Evolutionary conservation across 1,284 basidiomycete species (phyloP).

Genomic region (Puccinia brachypodii): DNA sequence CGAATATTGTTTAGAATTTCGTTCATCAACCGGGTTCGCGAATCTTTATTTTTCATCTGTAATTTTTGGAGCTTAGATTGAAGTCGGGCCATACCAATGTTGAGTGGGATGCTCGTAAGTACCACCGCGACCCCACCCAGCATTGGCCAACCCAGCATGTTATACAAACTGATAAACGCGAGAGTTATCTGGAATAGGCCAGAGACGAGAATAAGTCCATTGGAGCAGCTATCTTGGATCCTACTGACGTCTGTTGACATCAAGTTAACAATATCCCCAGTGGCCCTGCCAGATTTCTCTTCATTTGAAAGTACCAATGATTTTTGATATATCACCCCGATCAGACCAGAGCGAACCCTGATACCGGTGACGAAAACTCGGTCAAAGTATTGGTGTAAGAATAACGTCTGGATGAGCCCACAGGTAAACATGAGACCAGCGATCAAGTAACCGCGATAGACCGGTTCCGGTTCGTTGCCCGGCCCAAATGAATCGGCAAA

Average conservation of each 20-base stretch:
- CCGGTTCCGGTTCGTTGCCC: conserved; percentile 57
- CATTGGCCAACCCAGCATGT: conserved; percentile 61
- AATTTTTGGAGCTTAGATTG: conserved; percentile 51
- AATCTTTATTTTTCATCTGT: conserved; percentile 54
- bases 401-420: conserved; percentile 74
- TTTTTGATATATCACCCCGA: conserved; percentile 82
- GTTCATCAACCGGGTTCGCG: conserved; percentile 54
- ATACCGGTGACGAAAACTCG: conserved; percentile 79
- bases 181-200: conserved; percentile 69
- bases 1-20: conserved; percentile 53
- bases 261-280: conserved; percentile 90
- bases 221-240: conserved; percentile 83
- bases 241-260: conserved; percentile 78
- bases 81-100: conserved; percentile 52
- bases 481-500: conserved; percentile 77
- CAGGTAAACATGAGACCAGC: conserved; percentile 75
- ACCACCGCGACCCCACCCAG: conserved; percentile 92
- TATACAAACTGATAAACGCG: conserved; percentile 77
- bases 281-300: conserved; percentile 69
- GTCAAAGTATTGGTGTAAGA: conserved; percentile 88
- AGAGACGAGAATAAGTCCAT: conserved; percentile 63
- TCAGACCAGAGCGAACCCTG: conserved; percentile 83
- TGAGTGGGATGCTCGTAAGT: conserved; percentile 57
- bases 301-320: conserved; percentile 80
- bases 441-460: conserved; percentile 69